Evolutionary conservation across 306 rosid species (phyloP), one percentile per base, ranked within the genome.

Genomic region (Dryas octopetala): DNA sequence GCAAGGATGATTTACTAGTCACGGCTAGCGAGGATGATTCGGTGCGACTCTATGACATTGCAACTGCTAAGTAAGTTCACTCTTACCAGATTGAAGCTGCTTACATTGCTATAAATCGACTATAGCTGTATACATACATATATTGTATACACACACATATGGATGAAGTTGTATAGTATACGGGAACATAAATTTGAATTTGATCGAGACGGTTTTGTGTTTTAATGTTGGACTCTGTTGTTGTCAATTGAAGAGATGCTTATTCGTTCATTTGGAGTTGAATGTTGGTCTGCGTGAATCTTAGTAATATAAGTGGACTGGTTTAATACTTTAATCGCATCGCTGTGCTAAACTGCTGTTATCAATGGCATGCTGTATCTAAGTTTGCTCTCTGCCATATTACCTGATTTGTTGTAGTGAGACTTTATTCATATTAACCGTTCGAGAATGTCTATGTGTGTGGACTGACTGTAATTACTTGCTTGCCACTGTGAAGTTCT

Each of bases 11-110:
- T 87, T 85, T 94, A 71, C 88, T 94, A 61, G 93, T 91, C 63
- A 91, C 96, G 6, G 88, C 97, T 44, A 86, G 97, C 78, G 97
- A 88, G 72, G 98, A 94, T 75, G 98, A 94, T 66, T 91, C 98
- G 0, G 96, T 94, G 76, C 89, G 98, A 13, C 91, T 94, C 64
- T 94, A 91, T 68, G 98, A 94, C 83, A 91, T 86, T 70, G 90
- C 85, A 11, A 88, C 89, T 87, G 98, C 98, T 5, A 91, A 90
- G 98, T 93, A 84, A 89, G 93, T 84, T 46, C 47, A 23, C 59
- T 70, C 47, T 45, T 77, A 26, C 45, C 51, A 54, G 12, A 75
- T 63, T 38, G 60, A 78, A 76, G 19, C 58, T 61, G 17, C 66
- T 78, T 73, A 38, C 14, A 53, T 44, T 23, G 17, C 63, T 12